Evolutionary conservation across 2,329 filamentous ascomycete genomes (phyloP).

Genomic region (Hypoxylon sp.): DNA sequence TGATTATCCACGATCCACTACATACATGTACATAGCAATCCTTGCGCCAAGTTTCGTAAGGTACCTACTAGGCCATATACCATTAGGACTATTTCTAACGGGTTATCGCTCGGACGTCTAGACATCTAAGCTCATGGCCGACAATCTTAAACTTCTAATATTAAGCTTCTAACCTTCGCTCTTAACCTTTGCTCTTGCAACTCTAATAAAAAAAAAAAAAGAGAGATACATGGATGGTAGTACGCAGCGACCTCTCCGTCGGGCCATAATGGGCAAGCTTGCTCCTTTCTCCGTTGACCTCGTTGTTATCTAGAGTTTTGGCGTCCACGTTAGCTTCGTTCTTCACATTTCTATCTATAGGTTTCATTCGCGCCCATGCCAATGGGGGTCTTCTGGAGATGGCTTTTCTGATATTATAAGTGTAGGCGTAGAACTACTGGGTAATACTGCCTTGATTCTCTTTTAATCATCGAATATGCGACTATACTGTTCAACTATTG

Average conservation of each 20-base stretch:
- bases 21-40: too few species aligned
- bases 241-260: neutral
- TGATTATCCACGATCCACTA: too few species aligned
- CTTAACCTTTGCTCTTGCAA: constrained; percentile 3
- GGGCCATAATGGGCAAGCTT: neutral
- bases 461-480: neutral
- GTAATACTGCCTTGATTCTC: neutral
- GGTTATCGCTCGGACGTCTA: neutral
- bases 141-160: neutral
- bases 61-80: too few species aligned
- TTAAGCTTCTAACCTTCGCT: neutral
- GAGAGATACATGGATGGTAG: constrained; percentile 1
- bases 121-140: constrained; percentile 17
- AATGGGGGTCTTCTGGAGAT: constrained; percentile 1
- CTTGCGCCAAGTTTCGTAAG: too few species aligned
- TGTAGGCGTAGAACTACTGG: neutral
- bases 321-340: constrained; percentile 11
- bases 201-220: neutral
- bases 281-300: constrained; percentile 6
- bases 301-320: constrained; percentile 29
- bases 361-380: neutral
- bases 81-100: neutral
- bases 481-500: neutral
- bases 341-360: constrained; percentile 5
- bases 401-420: neutral